Evolutionary conservation across 495 filamentous ascomycete species (phyloP).

Genomic region (Aspergillus sclerotioniger): DNA sequence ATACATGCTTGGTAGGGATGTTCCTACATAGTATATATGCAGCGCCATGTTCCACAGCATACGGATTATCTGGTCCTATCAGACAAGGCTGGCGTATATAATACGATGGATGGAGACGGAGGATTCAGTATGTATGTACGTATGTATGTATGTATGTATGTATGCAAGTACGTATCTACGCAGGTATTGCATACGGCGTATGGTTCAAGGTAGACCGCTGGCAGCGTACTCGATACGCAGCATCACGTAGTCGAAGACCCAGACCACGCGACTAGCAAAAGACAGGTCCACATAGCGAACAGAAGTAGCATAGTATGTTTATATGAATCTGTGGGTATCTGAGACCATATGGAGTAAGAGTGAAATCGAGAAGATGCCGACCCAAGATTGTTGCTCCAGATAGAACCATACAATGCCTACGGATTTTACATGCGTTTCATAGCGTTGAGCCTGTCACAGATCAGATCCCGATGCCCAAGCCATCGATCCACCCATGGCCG

Average conservation of each 20-base stretch:
- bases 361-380: background rate
- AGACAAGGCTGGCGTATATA: background rate
- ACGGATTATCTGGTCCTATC: background rate
- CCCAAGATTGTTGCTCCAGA: background rate
- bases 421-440: background rate
- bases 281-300: background rate
- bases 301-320: background rate
- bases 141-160: too few species aligned
- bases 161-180: background rate
- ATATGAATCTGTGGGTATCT: background rate
- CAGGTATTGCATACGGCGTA: background rate
- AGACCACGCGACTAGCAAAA: background rate
- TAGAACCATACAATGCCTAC: background rate
- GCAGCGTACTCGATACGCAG: background rate
- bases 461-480: slow-evolving; percentile 3
- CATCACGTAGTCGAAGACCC: too few species aligned
- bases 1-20: background rate
- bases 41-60: slow-evolving; percentile 9
- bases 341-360: background rate
- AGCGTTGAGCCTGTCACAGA: background rate
- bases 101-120: background rate
- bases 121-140: too few species aligned
- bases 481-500: background rate
- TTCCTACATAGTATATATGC: background rate
- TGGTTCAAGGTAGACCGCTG: background rate